These are phyloP conservation scores for Colletotrichum sp. DNA, from an alignment of 2,329 filamentous ascomycete genomes.

Conservation along the genomic window DNA sequence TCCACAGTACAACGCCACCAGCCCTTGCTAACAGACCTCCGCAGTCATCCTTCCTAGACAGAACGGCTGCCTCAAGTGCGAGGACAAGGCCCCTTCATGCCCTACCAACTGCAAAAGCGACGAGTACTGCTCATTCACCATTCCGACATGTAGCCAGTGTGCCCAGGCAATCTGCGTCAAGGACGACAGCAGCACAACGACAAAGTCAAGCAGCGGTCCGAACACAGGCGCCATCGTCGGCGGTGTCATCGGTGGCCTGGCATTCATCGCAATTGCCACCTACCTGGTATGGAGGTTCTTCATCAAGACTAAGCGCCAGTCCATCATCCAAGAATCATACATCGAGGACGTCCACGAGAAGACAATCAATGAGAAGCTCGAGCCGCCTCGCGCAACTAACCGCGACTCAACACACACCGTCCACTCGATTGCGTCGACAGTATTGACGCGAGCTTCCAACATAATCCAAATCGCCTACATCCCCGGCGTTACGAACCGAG, in stretches of 20 bases:
- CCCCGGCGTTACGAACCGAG: constrained; percentile 92
- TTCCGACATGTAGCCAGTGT: constrained; percentile 54
- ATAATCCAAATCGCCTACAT: constrained; percentile 99
- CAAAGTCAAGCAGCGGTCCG: constrained; percentile 42
- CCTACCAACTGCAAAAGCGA: constrained; percentile 45
- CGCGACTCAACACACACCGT: constrained; percentile 85
- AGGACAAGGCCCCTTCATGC: constrained; percentile 45
- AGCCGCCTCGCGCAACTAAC: constrained; percentile 57
- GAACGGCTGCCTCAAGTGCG: constrained; percentile 51
- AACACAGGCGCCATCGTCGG: constrained; percentile 89
- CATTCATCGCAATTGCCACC: constrained; percentile 73
- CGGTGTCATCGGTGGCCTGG: constrained; percentile 85
- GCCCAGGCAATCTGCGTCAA: constrained; percentile 50
- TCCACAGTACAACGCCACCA: background rate
- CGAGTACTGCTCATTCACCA: constrained; percentile 50
- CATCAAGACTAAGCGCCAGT: constrained; percentile 78
- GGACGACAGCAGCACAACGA: constrained; percentile 26
- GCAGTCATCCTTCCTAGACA: constrained; percentile 42
- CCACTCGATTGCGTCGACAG: constrained; percentile 91
- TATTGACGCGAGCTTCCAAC: constrained; percentile 94
- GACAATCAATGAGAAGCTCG: constrained; percentile 57
- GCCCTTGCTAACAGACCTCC: background rate
- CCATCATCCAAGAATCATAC: constrained; percentile 58
- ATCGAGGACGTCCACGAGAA: constrained; percentile 65
- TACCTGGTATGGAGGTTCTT: constrained; percentile 89